These are phyloP conservation scores for Penicillium atrosanguineum DNA, from an alignment of 495 filamentous ascomycete genomes.

Conservation along the genomic window DNA sequence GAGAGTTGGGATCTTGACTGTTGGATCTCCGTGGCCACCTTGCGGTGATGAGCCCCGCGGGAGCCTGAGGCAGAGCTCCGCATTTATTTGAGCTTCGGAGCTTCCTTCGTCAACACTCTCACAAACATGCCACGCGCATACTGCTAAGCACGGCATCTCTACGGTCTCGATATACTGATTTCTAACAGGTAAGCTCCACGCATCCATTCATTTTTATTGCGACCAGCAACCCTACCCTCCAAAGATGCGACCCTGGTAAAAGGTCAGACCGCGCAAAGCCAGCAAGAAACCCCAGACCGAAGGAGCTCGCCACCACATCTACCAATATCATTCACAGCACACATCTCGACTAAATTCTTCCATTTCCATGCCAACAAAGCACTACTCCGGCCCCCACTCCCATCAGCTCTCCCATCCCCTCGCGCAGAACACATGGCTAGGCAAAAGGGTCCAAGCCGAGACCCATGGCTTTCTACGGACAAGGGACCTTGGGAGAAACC, in stretches of 20 bases:
- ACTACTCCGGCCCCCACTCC: not conserved
- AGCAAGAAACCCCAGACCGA: slow-evolving; percentile 18
- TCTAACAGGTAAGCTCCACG: not conserved
- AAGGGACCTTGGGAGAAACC: slow-evolving; percentile 3
- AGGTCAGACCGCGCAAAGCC: slow-evolving; percentile 52
- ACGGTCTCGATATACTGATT: not conserved
- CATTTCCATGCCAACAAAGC: not conserved
- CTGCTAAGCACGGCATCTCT: not conserved
- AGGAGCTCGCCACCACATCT: slow-evolving; percentile 16
- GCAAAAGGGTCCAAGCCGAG: slow-evolving; percentile 14
- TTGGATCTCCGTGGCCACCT: not conserved
- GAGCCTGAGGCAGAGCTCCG: not conserved
- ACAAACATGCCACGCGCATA: not conserved
- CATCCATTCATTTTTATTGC: not conserved
- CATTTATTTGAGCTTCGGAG: not conserved
- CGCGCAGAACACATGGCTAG: slow-evolving; percentile 29
- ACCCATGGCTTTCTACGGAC: slow-evolving; percentile 6
- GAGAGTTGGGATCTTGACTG: not conserved
- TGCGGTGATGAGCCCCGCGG: not conserved
- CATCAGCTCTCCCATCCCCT: slow-evolving; percentile 1
- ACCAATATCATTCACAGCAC: not conserved
- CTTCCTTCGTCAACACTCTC: not conserved
- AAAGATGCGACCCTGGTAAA: slow-evolving; percentile 64
- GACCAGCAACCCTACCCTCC: slow-evolving; percentile 29
- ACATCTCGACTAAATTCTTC: not conserved